Conservation (phyloP, 176 grass and related monocot genomes). For the Hsuehochloa calcarea region DNA sequence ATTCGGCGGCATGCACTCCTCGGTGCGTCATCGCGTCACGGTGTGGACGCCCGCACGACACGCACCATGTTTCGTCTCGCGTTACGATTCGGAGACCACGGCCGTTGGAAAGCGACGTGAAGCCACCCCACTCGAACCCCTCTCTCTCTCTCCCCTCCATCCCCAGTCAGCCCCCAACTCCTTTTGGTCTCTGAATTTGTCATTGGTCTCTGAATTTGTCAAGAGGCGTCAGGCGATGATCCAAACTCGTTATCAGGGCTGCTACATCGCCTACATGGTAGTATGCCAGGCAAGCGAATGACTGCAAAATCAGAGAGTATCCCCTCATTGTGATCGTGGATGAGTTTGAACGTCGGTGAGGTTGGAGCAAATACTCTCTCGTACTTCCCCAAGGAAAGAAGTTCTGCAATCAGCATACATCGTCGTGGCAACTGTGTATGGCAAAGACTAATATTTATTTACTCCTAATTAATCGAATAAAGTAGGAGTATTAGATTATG, state of each 20-base stretch:
- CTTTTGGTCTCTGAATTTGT: neutral
- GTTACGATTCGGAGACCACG: neutral
- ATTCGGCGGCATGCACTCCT: neutral
- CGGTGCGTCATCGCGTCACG: neutral
- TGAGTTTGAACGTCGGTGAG: no score
- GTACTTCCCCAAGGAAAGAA: neutral
- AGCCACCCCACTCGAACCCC: neutral
- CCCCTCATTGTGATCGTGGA: neutral
- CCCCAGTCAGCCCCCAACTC: neutral
- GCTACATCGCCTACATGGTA: no score
- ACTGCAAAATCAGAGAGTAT: neutral
- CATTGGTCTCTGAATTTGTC: neutral
- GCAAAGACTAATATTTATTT: neutral
- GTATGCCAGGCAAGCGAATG: no score
- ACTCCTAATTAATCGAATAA: neutral
- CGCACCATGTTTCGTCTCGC: neutral
- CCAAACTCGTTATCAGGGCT: no score
- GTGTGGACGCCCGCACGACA: neutral
- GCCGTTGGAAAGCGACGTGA: neutral
- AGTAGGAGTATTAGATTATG: neutral
- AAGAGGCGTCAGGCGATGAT: neutral
- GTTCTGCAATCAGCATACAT: neutral
- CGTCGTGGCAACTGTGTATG: neutral
- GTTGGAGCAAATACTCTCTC: neutral
- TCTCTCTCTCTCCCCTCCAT: neutral